Evolutionary conservation across 257 asterid genomes (phyloP).

Genomic region (Petunia secreta): DNA sequence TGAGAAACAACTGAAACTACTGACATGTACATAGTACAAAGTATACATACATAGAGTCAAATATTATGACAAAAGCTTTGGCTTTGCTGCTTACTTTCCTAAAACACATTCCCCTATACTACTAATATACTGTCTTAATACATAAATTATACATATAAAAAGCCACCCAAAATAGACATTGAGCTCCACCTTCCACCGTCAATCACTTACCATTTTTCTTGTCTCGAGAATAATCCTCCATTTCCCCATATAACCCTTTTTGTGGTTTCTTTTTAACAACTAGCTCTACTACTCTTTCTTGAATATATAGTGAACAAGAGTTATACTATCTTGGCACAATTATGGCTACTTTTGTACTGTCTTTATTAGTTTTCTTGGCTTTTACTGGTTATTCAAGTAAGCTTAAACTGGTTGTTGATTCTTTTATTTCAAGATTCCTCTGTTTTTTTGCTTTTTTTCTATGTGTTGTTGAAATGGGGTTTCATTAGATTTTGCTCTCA

Average conservation of each 20-base stretch:
- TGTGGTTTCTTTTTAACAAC: slow-evolving; percentile 27
- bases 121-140: background rate
- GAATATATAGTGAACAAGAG: background rate
- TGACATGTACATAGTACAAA: slow-evolving; percentile 27
- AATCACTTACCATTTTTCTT: background rate
- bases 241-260: slow-evolving; percentile 26
- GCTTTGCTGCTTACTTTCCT: slow-evolving; percentile 33
- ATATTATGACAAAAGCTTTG: slow-evolving; percentile 33
- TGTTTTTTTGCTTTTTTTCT: slow-evolving; percentile 8
- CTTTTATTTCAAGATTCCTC: background rate
- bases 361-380: slow-evolving; percentile 51
- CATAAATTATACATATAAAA: slow-evolving; percentile 27
- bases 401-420: background rate
- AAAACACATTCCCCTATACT: slow-evolving; percentile 29
- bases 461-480: background rate
- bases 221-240: slow-evolving; percentile 17
- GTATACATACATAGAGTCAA: slow-evolving; percentile 24
- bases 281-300: slow-evolving; percentile 1
- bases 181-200: slow-evolving; percentile 24
- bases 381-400: slow-evolving; percentile 52
- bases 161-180: slow-evolving; percentile 23
- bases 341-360: slow-evolving; percentile 64
- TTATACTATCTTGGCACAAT: slow-evolving; percentile 19
- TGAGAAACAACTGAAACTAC: slow-evolving; percentile 2
- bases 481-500: background rate